A percentile compares a stretch with the other conserved stretches of the same genome.
phyloP scores from a whole-genome alignment of 1,139 yeast genomes.

The Debaryomycetaceae sp. region DNA sequence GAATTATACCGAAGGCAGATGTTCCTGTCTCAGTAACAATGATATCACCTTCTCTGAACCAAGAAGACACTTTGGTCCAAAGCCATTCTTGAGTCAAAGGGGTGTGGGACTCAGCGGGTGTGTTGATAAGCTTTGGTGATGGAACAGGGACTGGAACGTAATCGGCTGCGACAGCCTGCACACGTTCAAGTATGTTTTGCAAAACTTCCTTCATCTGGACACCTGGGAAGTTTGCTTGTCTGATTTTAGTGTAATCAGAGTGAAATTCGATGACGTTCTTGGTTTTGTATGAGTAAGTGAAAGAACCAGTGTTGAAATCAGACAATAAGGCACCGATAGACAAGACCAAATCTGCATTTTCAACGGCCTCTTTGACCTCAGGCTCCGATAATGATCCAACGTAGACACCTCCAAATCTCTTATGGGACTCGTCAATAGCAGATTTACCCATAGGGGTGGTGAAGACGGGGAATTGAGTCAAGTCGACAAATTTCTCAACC shows the following conservation, averaged over 20 bases:
- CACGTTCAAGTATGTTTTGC: constrained; percentile 39
- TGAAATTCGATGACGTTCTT: constrained; percentile 83
- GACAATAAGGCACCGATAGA: constrained; percentile 82
- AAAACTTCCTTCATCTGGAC: constrained; percentile 74
- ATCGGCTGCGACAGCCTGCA: constrained; percentile 32
- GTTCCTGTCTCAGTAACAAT: constrained; percentile 88
- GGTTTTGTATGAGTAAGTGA: constrained; percentile 77
- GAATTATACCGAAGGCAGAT: constrained; percentile 81
- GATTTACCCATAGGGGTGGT: constrained; percentile 93
- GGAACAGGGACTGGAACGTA: constrained; percentile 51
- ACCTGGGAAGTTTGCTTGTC: constrained; percentile 71
- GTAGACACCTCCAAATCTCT: constrained; percentile 82
- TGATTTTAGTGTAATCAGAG: constrained; percentile 79
- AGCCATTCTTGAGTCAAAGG: constrained; percentile 70
- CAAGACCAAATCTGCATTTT: constrained; percentile 69
- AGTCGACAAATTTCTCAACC: constrained; percentile 58
- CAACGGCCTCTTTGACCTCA: constrained; percentile 72
- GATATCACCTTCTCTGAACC: constrained; percentile 77
- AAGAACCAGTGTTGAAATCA: constrained; percentile 88
- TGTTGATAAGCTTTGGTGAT: constrained; percentile 30
- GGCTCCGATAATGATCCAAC: constrained; percentile 79
- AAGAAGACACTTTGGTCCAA: constrained; percentile 73
- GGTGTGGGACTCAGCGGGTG: constrained; percentile 24
- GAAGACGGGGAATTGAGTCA: constrained; percentile 78
- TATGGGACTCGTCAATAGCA: constrained; percentile 64